These are phyloP conservation scores for Talaromyces funiculosus DNA, from an alignment of 2,329 filamentous ascomycete species.

Conservation along the genomic window DNA sequence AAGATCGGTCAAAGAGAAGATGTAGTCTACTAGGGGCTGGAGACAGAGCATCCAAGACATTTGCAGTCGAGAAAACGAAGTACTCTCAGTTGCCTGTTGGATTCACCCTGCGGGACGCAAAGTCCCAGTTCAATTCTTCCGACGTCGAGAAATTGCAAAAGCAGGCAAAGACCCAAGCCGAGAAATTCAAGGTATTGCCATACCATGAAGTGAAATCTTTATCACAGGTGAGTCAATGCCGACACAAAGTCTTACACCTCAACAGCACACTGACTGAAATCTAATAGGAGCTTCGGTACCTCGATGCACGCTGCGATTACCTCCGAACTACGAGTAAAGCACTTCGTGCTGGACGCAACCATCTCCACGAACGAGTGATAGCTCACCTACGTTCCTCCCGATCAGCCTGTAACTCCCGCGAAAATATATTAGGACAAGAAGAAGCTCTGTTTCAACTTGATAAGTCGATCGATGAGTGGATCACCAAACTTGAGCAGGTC, in stretches of 20 bases:
- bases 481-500: conserved; percentile 70
- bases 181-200: conserved; percentile 23
- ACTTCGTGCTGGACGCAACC: conserved; percentile 67
- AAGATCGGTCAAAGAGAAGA: conserved; percentile 15
- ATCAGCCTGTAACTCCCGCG: conserved; percentile 64
- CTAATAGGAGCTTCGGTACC: conserved; percentile 60
- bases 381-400: conserved; percentile 68
- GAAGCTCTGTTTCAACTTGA: conserved; percentile 73
- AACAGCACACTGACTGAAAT: conserved; percentile 9
- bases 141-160: conserved; percentile 21
- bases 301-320: conserved; percentile 75
- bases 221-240: conserved; percentile 20
- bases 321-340: conserved; percentile 71
- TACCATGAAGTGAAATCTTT: conserved; percentile 22
- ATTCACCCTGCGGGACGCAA: conserved; percentile 17
- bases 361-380: conserved; percentile 70
- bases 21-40: conserved; percentile 4
- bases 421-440: conserved; percentile 72
- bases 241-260: background rate
- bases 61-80: conserved; percentile 4
- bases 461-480: conserved; percentile 73
- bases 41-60: conserved; percentile 9
- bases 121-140: conserved; percentile 13
- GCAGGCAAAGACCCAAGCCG: conserved; percentile 22
- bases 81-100: conserved; percentile 18